Conservation (phyloP, 306 rosid species). For the Sesbania bispinosa region DNA sequence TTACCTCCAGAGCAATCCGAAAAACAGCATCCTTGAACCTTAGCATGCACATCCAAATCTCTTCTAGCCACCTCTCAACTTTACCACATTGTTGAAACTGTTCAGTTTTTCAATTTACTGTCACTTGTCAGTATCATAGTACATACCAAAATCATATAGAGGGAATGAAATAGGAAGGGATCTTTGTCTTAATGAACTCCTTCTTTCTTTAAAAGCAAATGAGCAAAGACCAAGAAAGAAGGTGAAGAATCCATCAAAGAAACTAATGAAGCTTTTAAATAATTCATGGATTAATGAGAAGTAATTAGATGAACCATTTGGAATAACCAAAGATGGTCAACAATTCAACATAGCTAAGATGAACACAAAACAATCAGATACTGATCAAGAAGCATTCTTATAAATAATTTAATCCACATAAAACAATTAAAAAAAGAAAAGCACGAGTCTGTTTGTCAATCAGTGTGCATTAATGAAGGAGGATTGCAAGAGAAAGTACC, state of each 20-base stretch:
- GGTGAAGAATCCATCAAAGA: not conserved
- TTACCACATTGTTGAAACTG: constrained; percentile 78
- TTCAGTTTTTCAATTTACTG: constrained; percentile 26
- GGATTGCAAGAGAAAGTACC: constrained; percentile 50
- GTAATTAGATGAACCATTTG: not conserved
- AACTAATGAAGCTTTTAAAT: not conserved
- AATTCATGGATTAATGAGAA: not conserved
- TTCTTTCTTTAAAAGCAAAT: not conserved
- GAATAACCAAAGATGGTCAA: not conserved
- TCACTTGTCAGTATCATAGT: constrained; percentile 28
- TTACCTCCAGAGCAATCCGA: constrained; percentile 78
- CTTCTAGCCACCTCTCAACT: constrained; percentile 98
- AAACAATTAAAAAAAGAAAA: not conserved
- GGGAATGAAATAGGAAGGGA: not conserved
- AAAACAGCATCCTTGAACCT: constrained; percentile 86
- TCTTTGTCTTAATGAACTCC: not conserved
- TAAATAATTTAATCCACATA: not conserved
- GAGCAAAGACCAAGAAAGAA: not conserved
- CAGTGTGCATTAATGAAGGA: not conserved
- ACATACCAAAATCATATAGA: not conserved
- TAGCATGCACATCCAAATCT: constrained; percentile 85
- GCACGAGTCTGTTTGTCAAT: not conserved
- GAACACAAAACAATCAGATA: not conserved
- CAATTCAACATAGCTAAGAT: not conserved
- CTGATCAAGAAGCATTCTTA: not conserved